Percentiles rank a stretch among this genome's conserved stretches.
phyloP scores from a whole-genome alignment of 441 rosid species.

The California macrophylla region DNA sequence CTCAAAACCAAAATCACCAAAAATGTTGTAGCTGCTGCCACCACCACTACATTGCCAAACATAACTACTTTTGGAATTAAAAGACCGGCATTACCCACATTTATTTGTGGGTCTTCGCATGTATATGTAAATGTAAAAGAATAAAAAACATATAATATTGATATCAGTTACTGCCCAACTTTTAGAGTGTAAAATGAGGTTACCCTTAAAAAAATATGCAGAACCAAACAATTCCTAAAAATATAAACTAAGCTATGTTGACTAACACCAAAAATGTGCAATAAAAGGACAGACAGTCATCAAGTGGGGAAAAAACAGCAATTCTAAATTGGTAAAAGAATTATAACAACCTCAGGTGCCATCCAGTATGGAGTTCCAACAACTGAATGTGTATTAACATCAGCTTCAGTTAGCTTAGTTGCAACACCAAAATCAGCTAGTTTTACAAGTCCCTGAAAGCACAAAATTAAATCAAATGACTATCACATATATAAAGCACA shows the following conservation, averaged over 20 bases:
- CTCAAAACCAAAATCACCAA: neutral
- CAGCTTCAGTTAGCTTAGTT: constrained; percentile 96
- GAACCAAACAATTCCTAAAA: neutral
- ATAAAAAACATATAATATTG: neutral
- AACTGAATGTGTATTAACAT: constrained; percentile 93
- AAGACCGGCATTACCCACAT: neutral
- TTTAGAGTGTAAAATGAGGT: neutral
- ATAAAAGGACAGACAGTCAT: neutral
- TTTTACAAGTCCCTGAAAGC: constrained; percentile 85
- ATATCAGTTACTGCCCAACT: neutral
- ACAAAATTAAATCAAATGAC: constrained; percentile 14
- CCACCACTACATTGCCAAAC: neutral
- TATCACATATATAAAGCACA: neutral
- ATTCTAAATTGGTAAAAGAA: constrained; percentile 3
- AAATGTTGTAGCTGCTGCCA: neutral
- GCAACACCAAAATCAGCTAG: constrained; percentile 99
- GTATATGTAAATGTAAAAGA: neutral
- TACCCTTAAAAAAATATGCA: neutral
- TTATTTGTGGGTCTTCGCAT: neutral
- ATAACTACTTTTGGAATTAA: neutral
- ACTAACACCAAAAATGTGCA: neutral
- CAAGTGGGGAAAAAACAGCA: neutral
- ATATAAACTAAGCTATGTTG: neutral
- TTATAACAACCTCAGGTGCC: constrained; percentile 86
- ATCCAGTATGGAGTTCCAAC: constrained; percentile 99